Evolutionary conservation across 768 basidiomycete species (phyloP).

Genomic region (Boletus insuetus): DNA sequence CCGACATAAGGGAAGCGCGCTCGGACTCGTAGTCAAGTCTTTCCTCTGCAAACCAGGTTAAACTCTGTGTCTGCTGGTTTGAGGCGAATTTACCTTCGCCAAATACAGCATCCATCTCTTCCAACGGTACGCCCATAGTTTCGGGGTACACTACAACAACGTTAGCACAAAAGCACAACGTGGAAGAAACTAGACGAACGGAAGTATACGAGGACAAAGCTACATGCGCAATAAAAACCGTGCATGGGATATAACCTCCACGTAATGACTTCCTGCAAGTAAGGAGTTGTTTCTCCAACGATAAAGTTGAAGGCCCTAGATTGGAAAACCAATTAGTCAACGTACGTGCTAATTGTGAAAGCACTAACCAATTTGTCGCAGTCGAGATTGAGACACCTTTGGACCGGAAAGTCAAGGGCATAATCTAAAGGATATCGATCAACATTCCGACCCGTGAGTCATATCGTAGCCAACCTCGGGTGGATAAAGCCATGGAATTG

Average conservation of each 20-base stretch:
- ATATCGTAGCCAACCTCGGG: constrained; percentile 56
- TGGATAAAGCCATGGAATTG: constrained; percentile 84
- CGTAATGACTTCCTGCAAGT: constrained; percentile 79
- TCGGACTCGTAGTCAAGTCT: constrained; percentile 65
- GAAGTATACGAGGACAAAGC: constrained; percentile 84
- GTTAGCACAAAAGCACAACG: constrained; percentile 5
- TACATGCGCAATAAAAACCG: constrained; percentile 85
- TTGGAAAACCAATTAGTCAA: constrained; percentile 11
- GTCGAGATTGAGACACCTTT: constrained; percentile 97
- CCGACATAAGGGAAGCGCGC: constrained; percentile 52
- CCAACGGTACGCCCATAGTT: constrained; percentile 81
- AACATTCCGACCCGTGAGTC: neutral
- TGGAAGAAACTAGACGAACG: constrained; percentile 42
- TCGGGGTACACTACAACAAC: constrained; percentile 69
- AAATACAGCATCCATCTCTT: constrained; percentile 90
- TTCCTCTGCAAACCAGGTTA: constrained; percentile 42
- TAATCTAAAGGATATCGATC: constrained; percentile 53
- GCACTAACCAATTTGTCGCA: constrained; percentile 65
- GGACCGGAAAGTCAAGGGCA: constrained; percentile 84
- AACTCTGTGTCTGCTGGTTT: constrained; percentile 12
- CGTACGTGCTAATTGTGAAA: neutral
- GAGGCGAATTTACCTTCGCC: constrained; percentile 61
- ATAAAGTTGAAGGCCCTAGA: constrained; percentile 78
- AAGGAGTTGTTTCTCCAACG: constrained; percentile 85
- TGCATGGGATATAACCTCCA: constrained; percentile 98